These are phyloP conservation scores for Gorgonomyces haynaldii DNA, from an alignment of 192 early-diverging fungal genomes.

Conservation along the genomic window DNA sequence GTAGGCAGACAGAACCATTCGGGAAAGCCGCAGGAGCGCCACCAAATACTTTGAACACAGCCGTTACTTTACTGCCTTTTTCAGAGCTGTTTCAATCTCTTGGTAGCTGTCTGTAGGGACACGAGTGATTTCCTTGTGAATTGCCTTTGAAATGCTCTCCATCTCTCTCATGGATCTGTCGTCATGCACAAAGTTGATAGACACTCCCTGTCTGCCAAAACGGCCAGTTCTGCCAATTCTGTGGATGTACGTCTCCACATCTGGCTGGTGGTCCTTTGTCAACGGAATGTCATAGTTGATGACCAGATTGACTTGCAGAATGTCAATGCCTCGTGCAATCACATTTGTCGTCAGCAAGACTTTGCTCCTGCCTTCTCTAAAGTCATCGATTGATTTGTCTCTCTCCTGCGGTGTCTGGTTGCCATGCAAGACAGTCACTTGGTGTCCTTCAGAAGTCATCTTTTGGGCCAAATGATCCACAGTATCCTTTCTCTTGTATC, in stretches of 20 bases:
- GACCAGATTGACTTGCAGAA: slow-evolving; percentile 87
- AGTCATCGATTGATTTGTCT: slow-evolving; percentile 85
- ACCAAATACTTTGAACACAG: no score
- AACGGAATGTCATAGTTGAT: slow-evolving; percentile 94
- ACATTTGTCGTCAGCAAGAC: slow-evolving; percentile 97
- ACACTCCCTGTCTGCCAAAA: slow-evolving; percentile 88
- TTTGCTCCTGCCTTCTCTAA: slow-evolving; percentile 79
- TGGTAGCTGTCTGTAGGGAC: slow-evolving; percentile 76
- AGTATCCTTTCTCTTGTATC: slow-evolving; percentile 54
- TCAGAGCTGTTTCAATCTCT: slow-evolving; percentile 75
- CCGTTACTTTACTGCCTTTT: slow-evolving; percentile 44
- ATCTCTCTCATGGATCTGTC: slow-evolving; percentile 60
- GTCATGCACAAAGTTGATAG: slow-evolving; percentile 91
- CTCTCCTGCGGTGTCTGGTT: slow-evolving; percentile 61
- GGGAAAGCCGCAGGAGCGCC: no score
- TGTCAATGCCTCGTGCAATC: slow-evolving; percentile 93
- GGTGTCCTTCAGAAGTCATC: slow-evolving; percentile 74
- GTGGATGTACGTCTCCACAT: slow-evolving; percentile 92
- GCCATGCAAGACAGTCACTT: slow-evolving; percentile 78
- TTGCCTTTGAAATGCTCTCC: slow-evolving; percentile 70
- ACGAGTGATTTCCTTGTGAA: slow-evolving; percentile 63
- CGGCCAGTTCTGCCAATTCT: slow-evolving; percentile 96
- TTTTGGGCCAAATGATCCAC: slow-evolving; percentile 65
- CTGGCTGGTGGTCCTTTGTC: slow-evolving; percentile 50
- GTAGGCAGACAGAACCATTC: no score